phyloP scores from a whole-genome alignment of 257 asterid species.

The Solanum dulcamara region DNA sequence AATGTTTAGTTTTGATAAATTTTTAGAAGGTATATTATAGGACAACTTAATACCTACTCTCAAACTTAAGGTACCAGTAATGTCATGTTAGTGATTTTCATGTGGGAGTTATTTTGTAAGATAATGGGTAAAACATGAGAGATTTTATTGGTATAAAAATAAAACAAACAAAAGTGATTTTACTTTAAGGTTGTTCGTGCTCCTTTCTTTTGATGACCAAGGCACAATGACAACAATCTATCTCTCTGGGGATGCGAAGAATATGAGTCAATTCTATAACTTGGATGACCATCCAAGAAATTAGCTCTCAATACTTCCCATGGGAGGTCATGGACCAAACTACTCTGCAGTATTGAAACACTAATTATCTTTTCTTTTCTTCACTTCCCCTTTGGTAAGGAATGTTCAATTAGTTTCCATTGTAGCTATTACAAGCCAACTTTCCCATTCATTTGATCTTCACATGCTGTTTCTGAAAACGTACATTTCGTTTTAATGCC shows the following conservation, averaged over 20 bases:
- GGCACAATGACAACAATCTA: no score
- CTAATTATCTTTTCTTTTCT: background rate
- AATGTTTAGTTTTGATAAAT: background rate
- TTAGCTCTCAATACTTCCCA: background rate
- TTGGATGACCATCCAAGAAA: background rate
- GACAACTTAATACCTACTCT: background rate
- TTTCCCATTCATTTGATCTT: background rate
- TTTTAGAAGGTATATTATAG: background rate
- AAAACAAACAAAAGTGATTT: background rate
- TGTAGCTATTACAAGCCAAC: background rate
- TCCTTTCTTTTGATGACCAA: no score
- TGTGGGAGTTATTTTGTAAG: background rate
- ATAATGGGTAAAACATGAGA: background rate
- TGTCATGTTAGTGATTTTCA: background rate
- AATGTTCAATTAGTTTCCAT: background rate
- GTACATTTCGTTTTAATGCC: no score
- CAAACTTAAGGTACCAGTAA: background rate
- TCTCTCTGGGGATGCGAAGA: no score
- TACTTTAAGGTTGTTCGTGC: no score
- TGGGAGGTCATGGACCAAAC: background rate
- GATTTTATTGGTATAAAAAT: background rate
- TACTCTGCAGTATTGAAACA: background rate
- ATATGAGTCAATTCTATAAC: background rate
- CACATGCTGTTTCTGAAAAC: background rate
- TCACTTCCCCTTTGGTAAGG: background rate